A percentile compares a stretch with the other conserved stretches of the same genome.
Conservation (phyloP, 768 basidiomycete genomes). For the Naganishia friedmannii region DNA sequence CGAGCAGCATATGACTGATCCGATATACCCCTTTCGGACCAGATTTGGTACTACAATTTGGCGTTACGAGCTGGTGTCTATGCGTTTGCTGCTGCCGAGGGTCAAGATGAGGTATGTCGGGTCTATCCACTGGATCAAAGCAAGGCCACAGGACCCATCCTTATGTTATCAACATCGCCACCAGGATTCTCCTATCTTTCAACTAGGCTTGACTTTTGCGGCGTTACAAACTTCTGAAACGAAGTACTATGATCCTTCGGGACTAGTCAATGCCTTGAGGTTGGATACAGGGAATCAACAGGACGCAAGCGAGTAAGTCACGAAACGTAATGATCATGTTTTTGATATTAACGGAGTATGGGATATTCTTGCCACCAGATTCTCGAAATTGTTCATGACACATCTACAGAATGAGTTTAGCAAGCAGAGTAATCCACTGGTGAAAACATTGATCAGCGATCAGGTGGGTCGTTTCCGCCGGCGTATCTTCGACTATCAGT, state of each 20-base stretch:
- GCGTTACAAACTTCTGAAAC: constrained; percentile 73
- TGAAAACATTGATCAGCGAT: constrained; percentile 68
- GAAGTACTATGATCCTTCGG: constrained; percentile 74
- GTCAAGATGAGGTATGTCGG: constrained; percentile 73
- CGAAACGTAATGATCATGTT: background rate
- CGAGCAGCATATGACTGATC: background rate
- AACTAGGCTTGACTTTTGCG: constrained; percentile 62
- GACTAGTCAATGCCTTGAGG: constrained; percentile 78
- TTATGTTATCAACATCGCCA: background rate
- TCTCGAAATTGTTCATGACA: constrained; percentile 90
- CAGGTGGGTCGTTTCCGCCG: constrained; percentile 57
- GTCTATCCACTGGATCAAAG: constrained; percentile 19
- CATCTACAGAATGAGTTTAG: constrained; percentile 82
- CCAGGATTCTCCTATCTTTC: constrained; percentile 50
- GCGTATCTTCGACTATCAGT: constrained; percentile 17
- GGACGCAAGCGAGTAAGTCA: constrained; percentile 86
- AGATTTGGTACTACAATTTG: constrained; percentile 90
- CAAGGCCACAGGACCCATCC: background rate
- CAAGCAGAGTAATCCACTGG: constrained; percentile 65
- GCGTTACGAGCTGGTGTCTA: constrained; percentile 81
- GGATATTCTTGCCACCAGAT: constrained; percentile 57
- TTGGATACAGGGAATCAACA: constrained; percentile 83
- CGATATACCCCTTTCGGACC: background rate
- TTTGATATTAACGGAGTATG: constrained; percentile 9
- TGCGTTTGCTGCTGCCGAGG: constrained; percentile 65